These are phyloP conservation scores for Phytopythium boreale DNA, from an alignment of 352 stramenopile species.

Conservation along the genomic window DNA sequence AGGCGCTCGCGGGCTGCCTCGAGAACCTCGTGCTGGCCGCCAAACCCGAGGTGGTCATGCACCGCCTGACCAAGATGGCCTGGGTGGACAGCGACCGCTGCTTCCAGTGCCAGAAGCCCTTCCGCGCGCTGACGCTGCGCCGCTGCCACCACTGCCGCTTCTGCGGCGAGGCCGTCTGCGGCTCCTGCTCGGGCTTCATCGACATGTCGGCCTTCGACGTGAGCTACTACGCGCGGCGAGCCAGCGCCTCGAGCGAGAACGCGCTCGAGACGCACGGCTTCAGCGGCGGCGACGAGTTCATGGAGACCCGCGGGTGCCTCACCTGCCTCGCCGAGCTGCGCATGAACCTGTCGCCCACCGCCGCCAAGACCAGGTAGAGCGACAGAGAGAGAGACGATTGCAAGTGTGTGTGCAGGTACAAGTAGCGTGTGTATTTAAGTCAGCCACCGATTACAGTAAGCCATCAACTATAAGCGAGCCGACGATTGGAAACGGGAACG, in stretches of 20 bases:
- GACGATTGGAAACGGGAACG: no score
- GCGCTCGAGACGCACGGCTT: background rate
- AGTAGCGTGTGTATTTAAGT: conserved; percentile 3
- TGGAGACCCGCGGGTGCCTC: conserved; percentile 18
- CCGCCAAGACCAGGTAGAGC: background rate
- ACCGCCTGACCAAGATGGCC: conserved; percentile 28
- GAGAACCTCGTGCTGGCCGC: conserved; percentile 32
- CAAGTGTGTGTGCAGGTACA: background rate
- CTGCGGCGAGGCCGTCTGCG: conserved; percentile 63
- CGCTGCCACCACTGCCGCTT: conserved; percentile 68
- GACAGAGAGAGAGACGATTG: background rate
- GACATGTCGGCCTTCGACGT: conserved; percentile 34
- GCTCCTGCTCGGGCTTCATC: conserved; percentile 56
- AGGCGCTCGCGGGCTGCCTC: conserved; percentile 32
- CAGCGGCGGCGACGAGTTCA: conserved; percentile 10
- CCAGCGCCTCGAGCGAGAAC: conserved; percentile 3
- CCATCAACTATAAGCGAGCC: no score
- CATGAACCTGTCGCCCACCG: conserved; percentile 21
- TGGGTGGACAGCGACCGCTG: conserved; percentile 61
- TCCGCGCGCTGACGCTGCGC: conserved; percentile 66
- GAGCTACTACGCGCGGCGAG: conserved; percentile 12
- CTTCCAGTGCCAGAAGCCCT: conserved; percentile 53
- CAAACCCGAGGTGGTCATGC: conserved; percentile 19
- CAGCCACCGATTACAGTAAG: no score
- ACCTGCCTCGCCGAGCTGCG: conserved; percentile 21